Evolutionary conservation across 1,284 basidiomycete genomes (phyloP), one percentile per base, ranked within the genome.

Genomic region (Lentinula novae-zelandiae): DNA sequence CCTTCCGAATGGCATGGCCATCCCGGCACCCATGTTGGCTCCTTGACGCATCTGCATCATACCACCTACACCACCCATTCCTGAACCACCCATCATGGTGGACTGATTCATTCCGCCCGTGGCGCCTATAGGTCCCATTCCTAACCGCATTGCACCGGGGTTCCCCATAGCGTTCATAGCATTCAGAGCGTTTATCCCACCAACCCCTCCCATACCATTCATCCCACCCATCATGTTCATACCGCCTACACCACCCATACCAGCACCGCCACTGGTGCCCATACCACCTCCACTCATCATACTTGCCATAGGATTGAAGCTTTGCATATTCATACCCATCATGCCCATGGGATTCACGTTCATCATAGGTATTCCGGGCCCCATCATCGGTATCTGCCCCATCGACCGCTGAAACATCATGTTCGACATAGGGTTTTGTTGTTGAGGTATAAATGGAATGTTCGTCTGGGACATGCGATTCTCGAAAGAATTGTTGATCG

Each of bases 341-440:
- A 63, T 68, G 1, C 53, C 53, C 58, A 73, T 72, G 65, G 74
- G 74, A 31, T 72, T 75, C 74, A 76, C 77, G 53, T 74, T 76
- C 66, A 79, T 76, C 27, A 70, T 54, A 7, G 52, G 52, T 51
- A 60, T 60, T 54, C 58, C 58, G 33, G 20, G 22, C 8, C 52
- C 52, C 42, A 60, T 71, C 72, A 76, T 75, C n/a, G 77, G 78
- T 66, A 82, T 78, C 65, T 84, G 81, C 59, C 76, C 76, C 78
- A 85, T 81, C 71, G 83, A 81, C 20, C 84, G 81, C 60, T 85
- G 82, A 65, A 83, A 73, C 70, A 81, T 79, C 66, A 82, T 76
- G 75, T 84, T 80, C 55, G 79, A 72, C 63, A 82, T 79, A 52
- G 79, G 76, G 34, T 77, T 76, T 57, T 71, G 68, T 60, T 71